Evolutionary conservation across 1,284 basidiomycete genomes (phyloP), one percentile per base, ranked within the genome.

Genomic region (Coniferiporia sulphurascens): DNA sequence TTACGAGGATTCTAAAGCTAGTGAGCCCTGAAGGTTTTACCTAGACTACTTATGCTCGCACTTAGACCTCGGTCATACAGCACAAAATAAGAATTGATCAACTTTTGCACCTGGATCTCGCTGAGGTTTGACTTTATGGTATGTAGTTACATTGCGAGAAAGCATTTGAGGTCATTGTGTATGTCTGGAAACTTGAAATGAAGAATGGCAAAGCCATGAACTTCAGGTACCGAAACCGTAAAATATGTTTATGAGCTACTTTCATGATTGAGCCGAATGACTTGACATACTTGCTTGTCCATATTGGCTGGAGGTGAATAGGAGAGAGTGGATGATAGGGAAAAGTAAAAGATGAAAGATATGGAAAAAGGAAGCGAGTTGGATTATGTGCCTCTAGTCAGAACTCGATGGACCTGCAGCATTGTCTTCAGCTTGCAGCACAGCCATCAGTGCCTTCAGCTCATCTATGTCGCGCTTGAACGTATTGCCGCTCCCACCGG

Each of bases 401-500:
- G 48, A 43, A n/a, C 19, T 21, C 7, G 57, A 59, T 19, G 58
- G 17, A 7, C 57, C 57, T 44, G 17, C 41, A 32, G 22, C 36
- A n/a, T 4, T 27, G 36, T 32, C 44, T 35, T 55, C 61, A 7
- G 45, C 55, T 60, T 72, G 68, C n/a, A 89, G 69, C 54, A 78
- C 73, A 55, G 72, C 73, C 65, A 91, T 64, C 55, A 84, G 64
- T 32, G 66, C 68, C 72, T 89, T 87, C 74, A 90, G 65, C 70
- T 89, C 87, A 41, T 83, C 80, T 5, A 89, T 75, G 67, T 91
- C 89, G 58, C 82, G 81, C 65, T 78, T 76, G 59, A 91, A 77
- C 1, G 78, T 81, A 64, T 83, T 84, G 17, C 74, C 74, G 63
- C 81, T 83, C 13, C 75, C 69, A 2, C 78, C 72, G 2, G 74